Conservation (phyloP, 768 basidiomycete species). For the Pisolithus albus region DNA sequence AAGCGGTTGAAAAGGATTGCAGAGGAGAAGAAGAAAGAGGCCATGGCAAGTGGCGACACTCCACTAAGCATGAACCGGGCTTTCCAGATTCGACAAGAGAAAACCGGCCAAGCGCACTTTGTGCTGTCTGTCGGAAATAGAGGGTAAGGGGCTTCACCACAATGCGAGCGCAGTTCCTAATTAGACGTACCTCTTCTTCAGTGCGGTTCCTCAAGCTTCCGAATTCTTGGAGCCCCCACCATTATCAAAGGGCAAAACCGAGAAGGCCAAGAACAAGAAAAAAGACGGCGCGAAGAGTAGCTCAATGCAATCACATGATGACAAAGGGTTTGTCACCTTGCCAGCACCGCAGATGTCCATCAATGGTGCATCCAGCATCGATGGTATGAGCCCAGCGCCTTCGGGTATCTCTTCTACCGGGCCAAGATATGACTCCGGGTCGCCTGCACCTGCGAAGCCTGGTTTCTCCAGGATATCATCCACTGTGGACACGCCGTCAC, state of each 20-base stretch:
- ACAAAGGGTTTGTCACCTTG: constrained; percentile 64
- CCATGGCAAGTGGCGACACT: constrained; percentile 94
- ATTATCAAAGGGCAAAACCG: constrained; percentile 76
- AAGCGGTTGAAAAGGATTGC: constrained; percentile 94
- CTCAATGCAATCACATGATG: constrained; percentile 39
- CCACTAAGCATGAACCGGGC: constrained; percentile 92
- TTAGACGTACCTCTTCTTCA: constrained; percentile 23
- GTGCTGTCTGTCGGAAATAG: constrained; percentile 90
- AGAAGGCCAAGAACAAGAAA: constrained; percentile 74
- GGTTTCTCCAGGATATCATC: constrained; percentile 75
- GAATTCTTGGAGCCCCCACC: constrained; percentile 80
- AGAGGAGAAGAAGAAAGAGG: constrained; percentile 92
- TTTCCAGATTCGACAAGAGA: constrained; percentile 89
- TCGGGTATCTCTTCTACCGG: constrained; percentile 29
- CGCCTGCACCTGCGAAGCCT: constrained; percentile 52
- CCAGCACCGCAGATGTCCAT: constrained; percentile 46
- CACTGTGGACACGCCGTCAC: constrained; percentile 41
- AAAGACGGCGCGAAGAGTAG: constrained; percentile 53
- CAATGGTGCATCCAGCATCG: constrained; percentile 27
- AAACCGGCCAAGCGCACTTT: constrained; percentile 94
- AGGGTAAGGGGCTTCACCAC: constrained; percentile 48
- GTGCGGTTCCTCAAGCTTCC: constrained; percentile 79
- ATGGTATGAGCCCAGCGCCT: constrained; percentile 38
- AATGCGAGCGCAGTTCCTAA: constrained; percentile 1
- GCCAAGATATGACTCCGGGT: constrained; percentile 35